Conservation (phyloP, 306 rosid species). For the Fragaria nilgerrensis region DNA sequence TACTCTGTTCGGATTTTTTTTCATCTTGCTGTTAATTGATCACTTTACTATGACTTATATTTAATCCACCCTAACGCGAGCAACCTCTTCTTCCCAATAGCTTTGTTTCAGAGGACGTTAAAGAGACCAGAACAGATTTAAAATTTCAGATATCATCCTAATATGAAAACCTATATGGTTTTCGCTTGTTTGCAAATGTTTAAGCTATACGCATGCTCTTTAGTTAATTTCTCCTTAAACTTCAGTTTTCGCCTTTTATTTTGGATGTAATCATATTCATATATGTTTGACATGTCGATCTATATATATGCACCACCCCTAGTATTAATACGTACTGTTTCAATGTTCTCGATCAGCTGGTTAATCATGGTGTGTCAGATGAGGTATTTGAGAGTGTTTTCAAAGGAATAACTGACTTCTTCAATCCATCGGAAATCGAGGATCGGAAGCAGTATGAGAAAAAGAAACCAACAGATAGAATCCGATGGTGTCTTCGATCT, state of each 20-base stretch:
- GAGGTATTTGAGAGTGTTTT: slow-evolving; percentile 24
- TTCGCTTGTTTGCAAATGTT: neutral
- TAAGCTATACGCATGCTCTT: neutral
- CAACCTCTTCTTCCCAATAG: neutral
- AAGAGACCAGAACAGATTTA: neutral
- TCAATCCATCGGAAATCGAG: slow-evolving; percentile 31
- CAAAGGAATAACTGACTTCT: slow-evolving; percentile 31
- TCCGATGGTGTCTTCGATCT: slow-evolving; percentile 33
- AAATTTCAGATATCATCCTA: neutral
- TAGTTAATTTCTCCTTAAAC: neutral
- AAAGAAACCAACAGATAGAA: slow-evolving; percentile 21
- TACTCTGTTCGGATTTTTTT: neutral
- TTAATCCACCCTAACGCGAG: neutral
- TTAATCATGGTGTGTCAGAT: slow-evolving; percentile 38
- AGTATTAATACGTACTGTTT: neutral
- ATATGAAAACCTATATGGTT: neutral
- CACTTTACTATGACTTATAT: neutral
- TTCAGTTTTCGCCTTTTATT: neutral
- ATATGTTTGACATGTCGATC: neutral
- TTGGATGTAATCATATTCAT: neutral
- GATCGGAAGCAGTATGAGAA: slow-evolving; percentile 23
- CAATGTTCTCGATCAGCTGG: slow-evolving; percentile 32
- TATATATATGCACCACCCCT: neutral
- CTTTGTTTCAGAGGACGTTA: neutral
- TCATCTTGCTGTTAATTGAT: neutral